Percentiles rank a stretch among this genome's conserved stretches.
phyloP scores from a whole-genome alignment of 805 yeast species.

The Lachancea fermentati region DNA sequence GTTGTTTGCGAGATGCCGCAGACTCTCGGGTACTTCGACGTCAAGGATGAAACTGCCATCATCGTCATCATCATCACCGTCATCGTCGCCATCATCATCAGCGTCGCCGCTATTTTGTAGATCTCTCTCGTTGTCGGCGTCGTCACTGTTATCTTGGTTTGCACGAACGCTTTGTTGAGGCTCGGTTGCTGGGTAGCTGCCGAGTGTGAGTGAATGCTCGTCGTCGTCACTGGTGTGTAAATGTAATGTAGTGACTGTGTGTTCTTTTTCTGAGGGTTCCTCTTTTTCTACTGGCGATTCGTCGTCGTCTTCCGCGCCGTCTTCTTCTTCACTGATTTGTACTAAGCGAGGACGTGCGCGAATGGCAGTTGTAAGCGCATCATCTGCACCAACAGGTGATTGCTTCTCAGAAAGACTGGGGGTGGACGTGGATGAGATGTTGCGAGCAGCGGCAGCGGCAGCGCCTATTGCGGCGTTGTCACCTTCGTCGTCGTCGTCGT shows the following conservation, averaged over 20 bases:
- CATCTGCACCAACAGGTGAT: conserved; percentile 10
- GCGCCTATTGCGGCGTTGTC: conserved; percentile 20
- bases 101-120: conserved; percentile 3
- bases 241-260: not conserved
- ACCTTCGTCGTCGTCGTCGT: conserved; percentile 21
- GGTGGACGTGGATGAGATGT: conserved; percentile 7
- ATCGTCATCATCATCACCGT: conserved; percentile 17
- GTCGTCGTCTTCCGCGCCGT: conserved; percentile 15
- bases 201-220: not conserved
- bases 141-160: conserved; percentile 15
- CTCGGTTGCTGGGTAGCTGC: not conserved
- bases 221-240: not conserved
- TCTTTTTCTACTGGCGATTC: conserved; percentile 2
- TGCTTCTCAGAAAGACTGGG: not conserved
- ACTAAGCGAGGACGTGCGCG: conserved; percentile 70
- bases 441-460: conserved; percentile 1
- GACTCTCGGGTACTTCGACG: conserved; percentile 19
- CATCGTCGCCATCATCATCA: conserved; percentile 24
- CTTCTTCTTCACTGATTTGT: conserved; percentile 22
- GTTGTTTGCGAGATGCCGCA: not conserved
- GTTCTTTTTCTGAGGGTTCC: not conserved
- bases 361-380: conserved; percentile 58
- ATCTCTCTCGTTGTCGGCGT: not conserved
- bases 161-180: conserved; percentile 17
- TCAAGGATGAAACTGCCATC: conserved; percentile 30